Base-by-base conservation (phyloP, 2,329 filamentous ascomycete genomes). In the Claviceps purpurea region DNA sequence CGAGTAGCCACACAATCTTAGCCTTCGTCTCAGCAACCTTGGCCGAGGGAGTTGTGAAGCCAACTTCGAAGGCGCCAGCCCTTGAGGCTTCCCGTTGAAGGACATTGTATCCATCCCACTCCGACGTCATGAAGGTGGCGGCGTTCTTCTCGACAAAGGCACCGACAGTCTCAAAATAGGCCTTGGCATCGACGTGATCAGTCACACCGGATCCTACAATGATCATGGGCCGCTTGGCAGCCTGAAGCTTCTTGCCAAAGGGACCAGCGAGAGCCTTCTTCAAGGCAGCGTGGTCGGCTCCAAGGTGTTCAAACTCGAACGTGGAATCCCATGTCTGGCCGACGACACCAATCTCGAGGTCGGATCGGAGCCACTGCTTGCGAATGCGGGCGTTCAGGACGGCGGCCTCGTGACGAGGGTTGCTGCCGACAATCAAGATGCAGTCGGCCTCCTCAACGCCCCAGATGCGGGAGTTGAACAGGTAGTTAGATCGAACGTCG, bases 101-200 rank as follows among this genome's bases (percentile, higher is more conserved):
- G 55, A 98, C 83, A 68, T 96, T 98, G 78, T 91, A 98, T 55
- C 91, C 93, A 68, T 95, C 93, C 89, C 94, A 97, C 68, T 95
- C 89, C 18, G 82, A 74, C 5, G 87, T 95, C 64, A 80, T 74
- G 76, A 98, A 96, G 74, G 84, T 95, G 60, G 79, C 75, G 57
- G 89, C 83, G 70, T 96, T 85, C 81, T 95, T 96, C 65, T 96
- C 90, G 41, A 95, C 86, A 64, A 97, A 98, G 56, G 77, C 69
- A 59, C 91, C 91, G 53, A 98, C 81, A 44, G 84, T 83, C 76
- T 97, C 91, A 67, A 91, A 97, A 67, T 94, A 89, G 53, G 88
- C 84, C 74, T 94, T 95, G 52, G 90, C 86, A 64, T 97, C 93
- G 30, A 79, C 70, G 69, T 96, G 90, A 69, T 98, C 93, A 37